A percentile compares a stretch with the other conserved stretches of the same genome.
These are phyloP conservation scores for Schizophyllum amplum DNA, from an alignment of 1,284 basidiomycete genomes.

Conservation along the genomic window DNA sequence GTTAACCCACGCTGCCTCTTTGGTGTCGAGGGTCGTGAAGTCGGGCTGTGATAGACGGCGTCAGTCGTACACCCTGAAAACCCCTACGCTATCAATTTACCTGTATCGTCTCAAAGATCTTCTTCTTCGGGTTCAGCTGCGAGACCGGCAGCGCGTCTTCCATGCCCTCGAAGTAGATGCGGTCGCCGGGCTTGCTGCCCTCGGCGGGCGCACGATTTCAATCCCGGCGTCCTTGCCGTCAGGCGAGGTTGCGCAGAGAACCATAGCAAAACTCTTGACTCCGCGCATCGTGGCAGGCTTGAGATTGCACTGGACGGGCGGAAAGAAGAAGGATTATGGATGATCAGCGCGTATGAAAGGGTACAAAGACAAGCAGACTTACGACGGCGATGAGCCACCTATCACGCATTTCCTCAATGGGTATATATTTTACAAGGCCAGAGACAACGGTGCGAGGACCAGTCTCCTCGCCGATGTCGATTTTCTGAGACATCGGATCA, in stretches of 20 bases:
- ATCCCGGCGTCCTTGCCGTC: conserved; percentile 89
- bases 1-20: conserved; percentile 89
- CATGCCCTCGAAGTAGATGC: conserved; percentile 91
- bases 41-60: conserved; percentile 30
- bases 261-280: conserved; percentile 95
- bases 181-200: conserved; percentile 83
- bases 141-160: conserved; percentile 71
- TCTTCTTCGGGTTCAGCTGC: conserved; percentile 94
- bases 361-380: too few relatives aligned
- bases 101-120: conserved; percentile 93
- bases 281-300: conserved; percentile 96
- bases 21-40: conserved; percentile 80
- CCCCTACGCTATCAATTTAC: conserved; percentile 33
- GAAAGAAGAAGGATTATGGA: background rate
- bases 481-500: conserved; percentile 53
- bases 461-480: conserved; percentile 89
- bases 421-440: conserved; percentile 90
- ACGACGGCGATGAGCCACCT: conserved; percentile 83
- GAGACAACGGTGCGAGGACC: conserved; percentile 93
- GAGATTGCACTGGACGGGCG: conserved; percentile 66
- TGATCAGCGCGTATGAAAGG: too few relatives aligned
- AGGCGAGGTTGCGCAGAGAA: conserved; percentile 82
- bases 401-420: conserved; percentile 87
- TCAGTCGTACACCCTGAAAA: background rate
- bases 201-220: conserved; percentile 81